These are phyloP conservation scores for Sporothrix phasma DNA, from an alignment of 2,329 filamentous ascomycete species.

Conservation along the genomic window DNA sequence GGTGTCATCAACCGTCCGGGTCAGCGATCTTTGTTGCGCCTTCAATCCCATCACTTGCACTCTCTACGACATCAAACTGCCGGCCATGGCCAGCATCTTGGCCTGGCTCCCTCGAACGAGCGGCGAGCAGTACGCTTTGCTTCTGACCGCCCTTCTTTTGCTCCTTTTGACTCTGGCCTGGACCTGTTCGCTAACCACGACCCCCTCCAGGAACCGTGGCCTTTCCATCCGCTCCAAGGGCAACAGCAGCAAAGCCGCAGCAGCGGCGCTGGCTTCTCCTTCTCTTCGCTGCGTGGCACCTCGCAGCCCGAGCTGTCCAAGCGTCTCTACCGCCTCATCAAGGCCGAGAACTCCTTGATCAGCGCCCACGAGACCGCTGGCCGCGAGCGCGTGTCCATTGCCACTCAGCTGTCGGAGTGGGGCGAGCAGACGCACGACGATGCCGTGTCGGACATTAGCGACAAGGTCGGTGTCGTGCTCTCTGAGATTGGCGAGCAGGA, in stretches of 20 bases:
- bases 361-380: conserved; percentile 74
- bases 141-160: neutral
- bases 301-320: conserved; percentile 82
- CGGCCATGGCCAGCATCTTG: conserved; percentile 5
- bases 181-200: conserved; percentile 7
- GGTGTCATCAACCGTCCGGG: neutral
- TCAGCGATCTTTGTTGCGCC: neutral
- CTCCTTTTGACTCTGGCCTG: neutral
- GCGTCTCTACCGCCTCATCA: conserved; percentile 85
- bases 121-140: conserved; percentile 15
- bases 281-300: conserved; percentile 75
- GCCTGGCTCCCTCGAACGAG: conserved; percentile 18
- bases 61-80: neutral
- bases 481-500: conserved; percentile 93
- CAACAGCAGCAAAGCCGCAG: conserved; percentile 21
- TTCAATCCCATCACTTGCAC: neutral
- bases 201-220: conserved; percentile 54
- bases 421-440: conserved; percentile 87
- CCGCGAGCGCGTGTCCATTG: conserved; percentile 74
- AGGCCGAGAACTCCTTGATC: conserved; percentile 85
- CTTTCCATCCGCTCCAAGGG: conserved; percentile 63
- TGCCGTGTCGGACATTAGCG: conserved; percentile 76
- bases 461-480: conserved; percentile 89
- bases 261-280: conserved; percentile 57
- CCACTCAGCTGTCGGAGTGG: conserved; percentile 90